Conservation (phyloP, 805 yeast species). For the Hanseniaspora pseudoguilliermondii region DNA sequence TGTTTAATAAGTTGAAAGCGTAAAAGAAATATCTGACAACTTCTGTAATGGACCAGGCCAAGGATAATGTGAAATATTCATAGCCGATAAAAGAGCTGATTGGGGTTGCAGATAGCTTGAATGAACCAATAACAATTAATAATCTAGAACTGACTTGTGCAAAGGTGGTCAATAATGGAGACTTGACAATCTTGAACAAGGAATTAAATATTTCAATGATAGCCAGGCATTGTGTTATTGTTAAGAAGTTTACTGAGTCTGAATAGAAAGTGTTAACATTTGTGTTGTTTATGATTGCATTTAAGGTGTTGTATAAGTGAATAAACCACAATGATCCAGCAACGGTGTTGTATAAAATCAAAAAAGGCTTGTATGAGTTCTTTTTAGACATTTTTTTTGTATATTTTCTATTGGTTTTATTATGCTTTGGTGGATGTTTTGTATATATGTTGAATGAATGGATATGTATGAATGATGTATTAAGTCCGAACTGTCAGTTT, state of each 20-base stretch:
- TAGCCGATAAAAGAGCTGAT: conserved; percentile 27
- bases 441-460: too few relatives aligned
- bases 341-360: conserved; percentile 39
- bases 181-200: conserved; percentile 62
- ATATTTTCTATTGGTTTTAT: too few relatives aligned
- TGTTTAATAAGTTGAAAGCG: conserved; percentile 35
- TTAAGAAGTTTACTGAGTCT: conserved; percentile 32
- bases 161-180: conserved; percentile 71
- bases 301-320: conserved; percentile 34
- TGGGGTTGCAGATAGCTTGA: conserved; percentile 53
- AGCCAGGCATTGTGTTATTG: conserved; percentile 66
- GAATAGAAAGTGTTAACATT: conserved; percentile 47
- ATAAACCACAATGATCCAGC: conserved; percentile 45
- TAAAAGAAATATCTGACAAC: conserved; percentile 79
- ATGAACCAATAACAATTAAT: conserved; percentile 69
- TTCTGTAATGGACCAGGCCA: conserved; percentile 94
- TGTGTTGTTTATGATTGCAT: conserved; percentile 35
- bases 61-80: conserved; percentile 53
- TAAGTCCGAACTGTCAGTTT: background rate
- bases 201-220: conserved; percentile 71
- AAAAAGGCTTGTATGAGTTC: conserved; percentile 13
- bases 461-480: too few relatives aligned
- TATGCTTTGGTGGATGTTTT: too few relatives aligned
- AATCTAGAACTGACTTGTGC: conserved; percentile 83
- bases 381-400: background rate